Base-by-base conservation (phyloP, 768 basidiomycete species). In the Tephrocybe rancida region DNA sequence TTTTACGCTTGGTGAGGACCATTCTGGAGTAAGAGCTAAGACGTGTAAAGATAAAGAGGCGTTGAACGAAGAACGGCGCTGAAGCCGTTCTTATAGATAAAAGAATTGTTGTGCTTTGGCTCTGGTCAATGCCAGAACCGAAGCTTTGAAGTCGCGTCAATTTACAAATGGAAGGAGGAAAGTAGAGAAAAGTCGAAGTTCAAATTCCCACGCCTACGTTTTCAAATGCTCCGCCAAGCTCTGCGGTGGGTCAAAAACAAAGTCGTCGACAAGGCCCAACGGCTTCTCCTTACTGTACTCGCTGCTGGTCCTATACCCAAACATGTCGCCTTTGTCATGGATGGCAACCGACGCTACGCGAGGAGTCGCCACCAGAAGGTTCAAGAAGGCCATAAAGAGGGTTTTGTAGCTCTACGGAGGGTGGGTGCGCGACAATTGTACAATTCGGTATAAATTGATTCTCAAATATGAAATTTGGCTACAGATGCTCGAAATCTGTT, bases 301-400 rank as follows among this genome's bases (percentile, higher is more conserved):
- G 75, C 87, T 0, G 77, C 88, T 2, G 95, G 95, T 0, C 95
- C 96, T 0, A 79, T 95, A 8, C 97, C 97, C 0, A 70, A 75
- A 38, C 97, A 99, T 73, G 82, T 98, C 25, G 95, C 90, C 2
- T 95, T 99, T 66, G 87, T 96, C 24, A 95, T 99, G 94, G 97
- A 99, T 65, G 97, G 97, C 3, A 98, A 98, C 68, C 77, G 97
- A 48, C 79, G 97, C 10, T 96, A 91, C 65, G 95, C 97, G 1
- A 78, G 92, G 68, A 71, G 75, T 60, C 72, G 81, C 19, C 82
- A 85, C 14, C 81, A 85, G 68, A 67, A 76, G n/a, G 79, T 91
- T 18, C 75, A 76, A 29, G 76, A 93, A 57, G 96, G 97, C 2
- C 96, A 99, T 68, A 73, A 77, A 5, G 87, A 88, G 41, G 97